Evolutionary conservation across 768 basidiomycete species (phyloP).

Genomic region (Pisolithus orientalis): DNA sequence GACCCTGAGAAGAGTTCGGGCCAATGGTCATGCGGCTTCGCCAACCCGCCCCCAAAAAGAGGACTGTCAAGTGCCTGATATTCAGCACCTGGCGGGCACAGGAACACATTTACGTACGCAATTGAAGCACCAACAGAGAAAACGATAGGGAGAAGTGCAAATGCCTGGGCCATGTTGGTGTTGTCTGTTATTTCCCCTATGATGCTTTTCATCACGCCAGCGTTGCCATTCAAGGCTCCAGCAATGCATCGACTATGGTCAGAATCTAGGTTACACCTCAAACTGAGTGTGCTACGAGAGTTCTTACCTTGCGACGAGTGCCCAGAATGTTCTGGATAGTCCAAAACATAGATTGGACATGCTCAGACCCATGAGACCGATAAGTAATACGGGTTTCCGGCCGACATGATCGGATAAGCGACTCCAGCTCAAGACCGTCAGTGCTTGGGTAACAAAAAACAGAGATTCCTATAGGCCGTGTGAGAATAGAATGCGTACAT

Average conservation of each 20-base stretch:
- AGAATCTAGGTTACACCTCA: not conserved
- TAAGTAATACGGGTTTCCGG: slow-evolving; percentile 68
- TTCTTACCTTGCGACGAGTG: slow-evolving; percentile 43
- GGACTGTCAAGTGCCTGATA: slow-evolving; percentile 33
- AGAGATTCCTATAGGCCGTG: slow-evolving; percentile 53
- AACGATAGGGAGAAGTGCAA: slow-evolving; percentile 22
- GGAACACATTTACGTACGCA: slow-evolving; percentile 13
- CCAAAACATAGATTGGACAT: slow-evolving; percentile 73
- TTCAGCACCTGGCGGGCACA: too few species aligned
- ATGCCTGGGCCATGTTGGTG: slow-evolving; percentile 30
- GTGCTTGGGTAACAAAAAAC: slow-evolving; percentile 72
- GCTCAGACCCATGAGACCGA: slow-evolving; percentile 57
- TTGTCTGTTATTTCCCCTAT: slow-evolving; percentile 55
- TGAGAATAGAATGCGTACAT: not conserved
- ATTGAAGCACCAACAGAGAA: slow-evolving; percentile 28
- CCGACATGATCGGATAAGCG: slow-evolving; percentile 66
- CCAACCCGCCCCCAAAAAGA: slow-evolving; percentile 51
- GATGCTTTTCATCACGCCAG: slow-evolving; percentile 63
- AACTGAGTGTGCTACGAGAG: not conserved
- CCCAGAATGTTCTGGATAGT: slow-evolving; percentile 62
- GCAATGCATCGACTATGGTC: slow-evolving; percentile 27
- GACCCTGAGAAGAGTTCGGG: slow-evolving; percentile 38
- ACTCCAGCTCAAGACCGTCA: slow-evolving; percentile 72
- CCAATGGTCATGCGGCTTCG: slow-evolving; percentile 50
- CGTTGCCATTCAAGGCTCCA: slow-evolving; percentile 34